phyloP scores from a whole-genome alignment of 768 basidiomycete genomes.

The Tremella mesenterica region DNA sequence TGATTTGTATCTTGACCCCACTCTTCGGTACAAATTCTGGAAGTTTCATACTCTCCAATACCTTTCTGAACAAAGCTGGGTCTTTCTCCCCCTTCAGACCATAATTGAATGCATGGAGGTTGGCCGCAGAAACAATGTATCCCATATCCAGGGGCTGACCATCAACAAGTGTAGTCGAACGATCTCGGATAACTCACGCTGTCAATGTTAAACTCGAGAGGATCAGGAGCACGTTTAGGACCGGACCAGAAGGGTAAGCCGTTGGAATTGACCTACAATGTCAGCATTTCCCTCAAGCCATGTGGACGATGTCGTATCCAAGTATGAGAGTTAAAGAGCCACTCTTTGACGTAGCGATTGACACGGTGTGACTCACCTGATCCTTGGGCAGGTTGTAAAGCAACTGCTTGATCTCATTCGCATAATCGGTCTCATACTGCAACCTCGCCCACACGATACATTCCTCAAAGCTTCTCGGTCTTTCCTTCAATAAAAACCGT shows the following conservation, averaged over 20 bases:
- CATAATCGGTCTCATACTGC: conserved; percentile 89
- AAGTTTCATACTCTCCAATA: conserved; percentile 71
- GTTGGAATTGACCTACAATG: conserved; percentile 58
- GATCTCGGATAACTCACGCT: conserved; percentile 55
- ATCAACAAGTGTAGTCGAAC: conserved; percentile 1
- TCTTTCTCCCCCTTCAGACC: conserved; percentile 85
- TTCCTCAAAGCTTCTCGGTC: conserved; percentile 91
- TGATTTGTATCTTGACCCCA: conserved; percentile 87
- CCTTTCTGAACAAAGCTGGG: conserved; percentile 66
- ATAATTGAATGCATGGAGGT: conserved; percentile 96
- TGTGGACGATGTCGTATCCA: neutral
- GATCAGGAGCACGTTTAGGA: conserved; percentile 91
- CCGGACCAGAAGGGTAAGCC: conserved; percentile 99
- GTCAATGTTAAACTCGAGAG: conserved; percentile 72
- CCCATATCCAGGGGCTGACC: conserved; percentile 69
- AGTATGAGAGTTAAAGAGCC: neutral
- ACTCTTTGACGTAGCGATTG: neutral
- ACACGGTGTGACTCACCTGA: conserved; percentile 49
- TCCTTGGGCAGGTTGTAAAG: conserved; percentile 92
- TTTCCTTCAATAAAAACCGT: conserved; percentile 79
- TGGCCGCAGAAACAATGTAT: conserved; percentile 86
- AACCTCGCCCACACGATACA: conserved; percentile 94
- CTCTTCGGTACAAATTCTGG: conserved; percentile 89
- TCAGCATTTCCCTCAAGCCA: too few species aligned
- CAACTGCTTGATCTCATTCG: conserved; percentile 84